Evolutionary conservation across 1,284 basidiomycete species (phyloP), one percentile per base, ranked within the genome.

Genomic region (Hemileia vastatrix): DNA sequence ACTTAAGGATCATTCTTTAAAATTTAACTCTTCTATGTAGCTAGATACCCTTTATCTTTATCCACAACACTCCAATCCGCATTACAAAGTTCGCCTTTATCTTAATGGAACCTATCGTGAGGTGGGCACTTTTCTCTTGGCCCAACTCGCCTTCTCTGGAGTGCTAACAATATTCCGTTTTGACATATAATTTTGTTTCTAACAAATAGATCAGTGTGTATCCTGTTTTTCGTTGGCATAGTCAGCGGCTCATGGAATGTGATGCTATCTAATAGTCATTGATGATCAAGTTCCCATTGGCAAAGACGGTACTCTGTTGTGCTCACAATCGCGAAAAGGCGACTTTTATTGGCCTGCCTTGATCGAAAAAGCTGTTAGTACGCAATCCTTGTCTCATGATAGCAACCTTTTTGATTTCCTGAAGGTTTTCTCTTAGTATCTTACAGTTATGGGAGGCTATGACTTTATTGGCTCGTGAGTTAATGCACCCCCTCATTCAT

Each of bases 391-490:
- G n/a, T 33, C 6, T 43, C 21, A 55, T n/a, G 4, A 24, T 43
- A 9, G 21, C 18, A 40, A 40, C 27, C 24, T 5, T 2, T n/a
- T 2, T 3, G n/a, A 18, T 45, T 45, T 45, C 21, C 19, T n/a
- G 13, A 27, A 43, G 2, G 24, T 43, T 32, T 24, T 31, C 23
- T 31, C 49, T 21, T 45, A 61, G 58, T 61, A 61, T 44, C 53
- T 61, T 50, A 61, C 53, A 49, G 58, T 61, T 4, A 54, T 61
- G 58, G 58, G 51, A 23, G 58, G 58, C 40, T 61, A 61, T 21
- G 58, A 61, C 48, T 61, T 61, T 49, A 45, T 61, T 23, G 58
- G 58, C 53, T 61, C 58, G 58, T 54, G 18, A 53, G 58, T 40
- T n/a, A 18, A 18, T 24, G 4, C 18, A 40, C 21, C 3, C n/a